phyloP scores from a whole-genome alignment of 139 green algal genomes.

The Chlorella sp. region DNA sequence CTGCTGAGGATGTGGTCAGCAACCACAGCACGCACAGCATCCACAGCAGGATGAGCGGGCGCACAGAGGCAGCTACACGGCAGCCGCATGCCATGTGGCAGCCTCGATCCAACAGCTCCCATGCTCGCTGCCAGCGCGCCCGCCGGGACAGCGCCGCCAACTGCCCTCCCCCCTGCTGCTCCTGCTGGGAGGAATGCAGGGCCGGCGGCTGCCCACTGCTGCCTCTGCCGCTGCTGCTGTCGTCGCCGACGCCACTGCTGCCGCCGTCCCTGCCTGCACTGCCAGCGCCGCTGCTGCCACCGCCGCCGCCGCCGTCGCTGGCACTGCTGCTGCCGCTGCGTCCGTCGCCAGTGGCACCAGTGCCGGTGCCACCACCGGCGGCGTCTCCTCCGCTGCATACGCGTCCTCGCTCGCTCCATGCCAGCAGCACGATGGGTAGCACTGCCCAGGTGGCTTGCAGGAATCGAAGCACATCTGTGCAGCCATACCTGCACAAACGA shows the following conservation, averaged over 20 bases:
- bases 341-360: too few species aligned
- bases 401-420: neutral
- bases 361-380: too few species aligned
- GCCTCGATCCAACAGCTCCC: too few species aligned
- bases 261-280: neutral
- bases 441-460: too few species aligned
- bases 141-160: too few species aligned
- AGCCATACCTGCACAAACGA: too few species aligned
- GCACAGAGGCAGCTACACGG: neutral
- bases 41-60: neutral
- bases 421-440: neutral
- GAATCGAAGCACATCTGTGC: too few species aligned
- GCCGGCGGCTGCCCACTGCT: neutral
- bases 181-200: neutral
- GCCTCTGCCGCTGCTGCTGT: neutral
- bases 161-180: neutral
- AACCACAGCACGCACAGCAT: neutral
- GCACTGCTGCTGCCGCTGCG: neutral
- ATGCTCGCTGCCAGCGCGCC: too few species aligned
- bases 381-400: too few species aligned
- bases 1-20: neutral
- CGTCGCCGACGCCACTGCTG: neutral
- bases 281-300: neutral
- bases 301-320: too few species aligned
- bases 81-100: neutral